phyloP scores from a whole-genome alignment of 176 grass and related monocot genomes.

The Rhynchospora breviuscula region DNA sequence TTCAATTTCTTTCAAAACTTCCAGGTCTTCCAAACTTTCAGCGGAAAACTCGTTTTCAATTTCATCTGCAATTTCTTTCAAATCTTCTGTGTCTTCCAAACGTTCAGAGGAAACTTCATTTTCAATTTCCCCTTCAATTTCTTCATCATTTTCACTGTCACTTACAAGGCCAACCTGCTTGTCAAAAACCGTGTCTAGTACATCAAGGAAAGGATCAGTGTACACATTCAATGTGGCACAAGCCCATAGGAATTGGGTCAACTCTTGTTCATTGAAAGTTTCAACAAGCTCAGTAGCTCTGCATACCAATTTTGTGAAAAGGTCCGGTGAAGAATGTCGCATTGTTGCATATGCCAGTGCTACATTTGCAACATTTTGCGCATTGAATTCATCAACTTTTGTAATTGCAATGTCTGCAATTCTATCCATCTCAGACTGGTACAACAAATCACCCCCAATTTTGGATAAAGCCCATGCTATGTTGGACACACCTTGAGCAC shows the following conservation, averaged over 20 bases:
- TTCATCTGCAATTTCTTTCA: constrained; percentile 9
- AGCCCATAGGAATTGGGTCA: constrained; percentile 83
- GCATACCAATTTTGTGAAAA: constrained; percentile 42
- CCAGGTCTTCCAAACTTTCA: constrained; percentile 1
- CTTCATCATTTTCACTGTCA: constrained; percentile 4
- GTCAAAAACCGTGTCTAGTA: constrained; percentile 49
- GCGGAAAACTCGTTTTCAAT: background rate
- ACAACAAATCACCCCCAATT: constrained; percentile 75
- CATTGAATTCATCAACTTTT: constrained; percentile 67
- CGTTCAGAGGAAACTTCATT: background rate
- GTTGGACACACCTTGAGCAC: constrained; percentile 69
- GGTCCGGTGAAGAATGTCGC: constrained; percentile 64
- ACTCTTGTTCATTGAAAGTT: constrained; percentile 71
- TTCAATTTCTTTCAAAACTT: constrained; percentile 1
- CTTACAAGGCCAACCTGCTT: constrained; percentile 17
- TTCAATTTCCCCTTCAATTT: background rate
- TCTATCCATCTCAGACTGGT: constrained; percentile 81
- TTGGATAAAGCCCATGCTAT: constrained; percentile 96
- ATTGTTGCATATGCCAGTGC: constrained; percentile 77
- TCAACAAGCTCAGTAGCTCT: constrained; percentile 48
- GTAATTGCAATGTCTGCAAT: constrained; percentile 57
- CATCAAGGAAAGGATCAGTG: constrained; percentile 40
- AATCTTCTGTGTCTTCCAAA: constrained; percentile 1
- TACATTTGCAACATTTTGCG: constrained; percentile 81
- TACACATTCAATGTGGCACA: constrained; percentile 74